Base-by-base conservation (phyloP, 2,329 filamentous ascomycete genomes). In the Sporothrix brasiliensis region DNA sequence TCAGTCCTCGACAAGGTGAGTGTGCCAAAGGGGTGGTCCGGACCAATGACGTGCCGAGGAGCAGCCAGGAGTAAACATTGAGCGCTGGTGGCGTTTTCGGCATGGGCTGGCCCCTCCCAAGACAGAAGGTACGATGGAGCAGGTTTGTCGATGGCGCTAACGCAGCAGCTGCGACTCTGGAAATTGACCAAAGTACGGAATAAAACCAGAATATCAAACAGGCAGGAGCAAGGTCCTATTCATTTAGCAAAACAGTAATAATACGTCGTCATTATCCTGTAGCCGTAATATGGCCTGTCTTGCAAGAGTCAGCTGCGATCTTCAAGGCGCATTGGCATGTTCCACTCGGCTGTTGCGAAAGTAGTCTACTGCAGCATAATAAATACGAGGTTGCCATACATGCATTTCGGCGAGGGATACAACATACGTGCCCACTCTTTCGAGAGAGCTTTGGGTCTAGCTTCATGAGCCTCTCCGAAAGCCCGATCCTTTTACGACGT, bases 41-140 rank as follows among this genome's bases (percentile, higher is more conserved):
- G 71, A 68, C 74, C 72, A 75, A 74, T 74, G 61, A 70, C 68
- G 71, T 71, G 69, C 66, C 53, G 11, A 54, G 53, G 14, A 30
- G 49, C 30, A 54, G 58, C 52, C 27, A 68, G 67, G 69, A 71
- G 73, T 75, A 75, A 75, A 75, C 74, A 75, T 74, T 71, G 69
- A 34, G 71, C 53, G 67, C 50, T 39, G 41, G 24, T 16, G 52
- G 34, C 39, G 39, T 47, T 10, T 47, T 27, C 58, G 58, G 39
- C 34, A 34, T 63, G 47, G 66, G 30, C 60, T 30, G 41, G 39
- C 39, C 56, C 56, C 56, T 61, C 27, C 56, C 14, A 58, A 21
- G 24, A 60, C 16, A 24, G 41, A 65, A 65, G 47, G 63, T 16
- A 27, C 39, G 58, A 47, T 39, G 41, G 30, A 56, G 30, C 65